Evolutionary conservation across 2,329 filamentous ascomycete genomes (phyloP).

Genomic region (Alternaria gansuensis): DNA sequence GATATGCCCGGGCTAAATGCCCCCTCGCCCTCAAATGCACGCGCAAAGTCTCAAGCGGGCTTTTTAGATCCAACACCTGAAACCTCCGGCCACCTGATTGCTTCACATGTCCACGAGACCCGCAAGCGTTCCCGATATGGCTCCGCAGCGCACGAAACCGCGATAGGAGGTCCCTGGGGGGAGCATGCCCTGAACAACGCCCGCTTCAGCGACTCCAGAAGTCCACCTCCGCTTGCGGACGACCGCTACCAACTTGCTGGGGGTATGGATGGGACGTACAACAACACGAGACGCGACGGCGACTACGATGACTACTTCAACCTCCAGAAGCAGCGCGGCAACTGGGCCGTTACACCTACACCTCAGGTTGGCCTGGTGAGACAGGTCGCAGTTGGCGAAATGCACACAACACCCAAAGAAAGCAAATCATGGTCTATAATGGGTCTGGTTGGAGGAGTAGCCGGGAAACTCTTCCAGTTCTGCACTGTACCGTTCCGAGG

Average conservation of each 20-base stretch:
- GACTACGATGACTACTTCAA: constrained; percentile 56
- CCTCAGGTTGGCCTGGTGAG: constrained; percentile 30
- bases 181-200: constrained; percentile 30
- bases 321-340: constrained; percentile 49
- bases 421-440: constrained; percentile 57
- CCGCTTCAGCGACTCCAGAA: constrained; percentile 41
- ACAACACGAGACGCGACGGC: constrained; percentile 50
- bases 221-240: constrained; percentile 60
- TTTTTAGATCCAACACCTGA: constrained; percentile 38
- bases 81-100: constrained; percentile 42
- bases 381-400: constrained; percentile 23
- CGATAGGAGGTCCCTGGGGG: constrained; percentile 33
- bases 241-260: constrained; percentile 60
- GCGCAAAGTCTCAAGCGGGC: constrained; percentile 25
- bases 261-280: constrained; percentile 59
- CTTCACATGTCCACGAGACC: constrained; percentile 41
- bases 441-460: constrained; percentile 70
- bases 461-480: constrained; percentile 85
- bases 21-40: constrained; percentile 28
- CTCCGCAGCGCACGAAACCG: constrained; percentile 26
- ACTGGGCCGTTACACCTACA: constrained; percentile 47
- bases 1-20: constrained; percentile 45
- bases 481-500: constrained; percentile 79
- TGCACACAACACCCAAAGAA: constrained; percentile 32
- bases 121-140: constrained; percentile 43